These are phyloP conservation scores for Ogataea salicorniae DNA, from an alignment of 805 yeast genomes.

Conservation along the genomic window DNA sequence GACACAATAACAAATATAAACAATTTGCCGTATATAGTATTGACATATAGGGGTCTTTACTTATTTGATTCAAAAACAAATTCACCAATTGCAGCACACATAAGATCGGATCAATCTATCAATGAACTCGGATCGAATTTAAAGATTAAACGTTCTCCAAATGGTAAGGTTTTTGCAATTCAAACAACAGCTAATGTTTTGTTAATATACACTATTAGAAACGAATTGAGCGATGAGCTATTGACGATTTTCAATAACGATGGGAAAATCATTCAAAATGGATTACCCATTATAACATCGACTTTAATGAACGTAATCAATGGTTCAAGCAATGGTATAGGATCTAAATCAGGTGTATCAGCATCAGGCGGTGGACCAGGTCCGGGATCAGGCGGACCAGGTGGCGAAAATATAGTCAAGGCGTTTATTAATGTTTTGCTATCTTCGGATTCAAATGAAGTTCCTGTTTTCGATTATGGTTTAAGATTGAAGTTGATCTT, in stretches of 20 bases:
- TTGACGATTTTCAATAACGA: conserved; percentile 26
- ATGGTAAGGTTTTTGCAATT: conserved; percentile 35
- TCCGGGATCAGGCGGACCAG: not conserved
- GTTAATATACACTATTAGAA: conserved; percentile 38
- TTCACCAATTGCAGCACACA: conserved; percentile 44
- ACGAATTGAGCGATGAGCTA: conserved; percentile 27
- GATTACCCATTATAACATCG: conserved; percentile 22
- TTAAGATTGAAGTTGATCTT: conserved; percentile 31
- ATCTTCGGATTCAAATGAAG: conserved; percentile 17
- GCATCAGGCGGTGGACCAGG: too few relatives aligned
- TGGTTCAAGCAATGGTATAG: too few relatives aligned
- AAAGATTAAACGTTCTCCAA: conserved; percentile 32
- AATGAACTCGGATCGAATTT: conserved; percentile 43
- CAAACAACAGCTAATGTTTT: conserved; percentile 36
- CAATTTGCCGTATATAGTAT: conserved; percentile 26
- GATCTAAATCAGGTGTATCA: too few relatives aligned
- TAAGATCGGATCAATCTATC: conserved; percentile 39
- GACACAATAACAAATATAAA: conserved; percentile 18
- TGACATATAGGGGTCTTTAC: conserved; percentile 35
- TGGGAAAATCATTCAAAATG: conserved; percentile 31
- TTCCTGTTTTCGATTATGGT: conserved; percentile 29
- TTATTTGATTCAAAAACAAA: conserved; percentile 37
- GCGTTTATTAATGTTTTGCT: conserved; percentile 25
- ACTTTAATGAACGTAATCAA: conserved; percentile 2
- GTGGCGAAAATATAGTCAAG: conserved; percentile 17